These are phyloP conservation scores for Tetracladium marchalianum DNA, from an alignment of 495 filamentous ascomycete genomes.

Conservation along the genomic window DNA sequence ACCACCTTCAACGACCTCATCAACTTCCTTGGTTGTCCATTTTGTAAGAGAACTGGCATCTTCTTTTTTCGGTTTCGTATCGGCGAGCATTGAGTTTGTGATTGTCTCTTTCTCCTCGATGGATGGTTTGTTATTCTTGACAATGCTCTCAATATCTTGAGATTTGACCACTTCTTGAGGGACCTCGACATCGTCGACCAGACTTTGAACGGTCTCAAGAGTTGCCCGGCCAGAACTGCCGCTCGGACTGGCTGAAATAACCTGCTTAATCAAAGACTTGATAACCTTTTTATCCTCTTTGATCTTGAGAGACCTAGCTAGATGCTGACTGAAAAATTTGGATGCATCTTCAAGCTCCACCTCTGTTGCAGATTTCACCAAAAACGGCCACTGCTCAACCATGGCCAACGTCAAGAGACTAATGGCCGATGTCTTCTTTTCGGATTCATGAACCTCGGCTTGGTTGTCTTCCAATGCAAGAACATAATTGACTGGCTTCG, in stretches of 20 bases:
- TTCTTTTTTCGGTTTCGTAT: conserved; percentile 20
- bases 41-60: conserved; percentile 49
- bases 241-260: conserved; percentile 10
- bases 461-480: conserved; percentile 29
- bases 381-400: conserved; percentile 69
- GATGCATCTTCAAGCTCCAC: conserved; percentile 31
- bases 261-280: conserved; percentile 21
- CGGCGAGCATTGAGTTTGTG: neutral
- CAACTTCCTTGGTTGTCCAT: conserved; percentile 67
- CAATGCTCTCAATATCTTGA: neutral
- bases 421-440: conserved; percentile 12
- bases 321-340: conserved; percentile 44
- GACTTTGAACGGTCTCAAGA: conserved; percentile 8
- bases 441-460: conserved; percentile 15
- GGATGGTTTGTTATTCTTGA: neutral
- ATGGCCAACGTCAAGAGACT: conserved; percentile 54
- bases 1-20: conserved; percentile 65
- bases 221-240: conserved; percentile 1
- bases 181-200: conserved; percentile 10
- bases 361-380: conserved; percentile 37
- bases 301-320: conserved; percentile 30
- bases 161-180: neutral
- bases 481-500: conserved; percentile 66
- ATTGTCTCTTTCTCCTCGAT: conserved; percentile 6
- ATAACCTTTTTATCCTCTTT: conserved; percentile 32